These are phyloP conservation scores for Aegilops sharonensis DNA, from an alignment of 176 grass and related monocot genomes.

Conservation along the genomic window DNA sequence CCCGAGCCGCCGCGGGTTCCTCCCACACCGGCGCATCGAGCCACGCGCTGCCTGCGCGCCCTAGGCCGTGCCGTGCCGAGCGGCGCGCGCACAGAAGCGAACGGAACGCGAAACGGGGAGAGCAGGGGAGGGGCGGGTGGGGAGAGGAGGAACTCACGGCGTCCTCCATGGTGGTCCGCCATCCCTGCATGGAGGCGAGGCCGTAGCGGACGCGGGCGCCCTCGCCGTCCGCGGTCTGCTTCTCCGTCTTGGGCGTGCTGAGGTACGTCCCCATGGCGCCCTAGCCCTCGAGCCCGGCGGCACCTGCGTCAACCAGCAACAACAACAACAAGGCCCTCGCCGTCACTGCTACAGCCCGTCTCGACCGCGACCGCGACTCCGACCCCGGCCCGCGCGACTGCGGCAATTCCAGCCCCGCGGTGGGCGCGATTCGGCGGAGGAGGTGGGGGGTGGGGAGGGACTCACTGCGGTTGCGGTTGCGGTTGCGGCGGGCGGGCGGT, in stretches of 20 bases:
- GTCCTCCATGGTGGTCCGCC: slow-evolving; percentile 96
- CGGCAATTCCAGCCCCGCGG: not conserved
- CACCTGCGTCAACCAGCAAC: not conserved
- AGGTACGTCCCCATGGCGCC: slow-evolving; percentile 79
- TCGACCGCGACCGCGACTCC: not conserved
- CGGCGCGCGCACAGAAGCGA: too few relatives aligned
- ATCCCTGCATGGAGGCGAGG: slow-evolving; percentile 95
- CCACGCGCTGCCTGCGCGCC: too few relatives aligned
- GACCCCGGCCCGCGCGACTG: not conserved
- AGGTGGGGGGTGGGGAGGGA: not conserved
- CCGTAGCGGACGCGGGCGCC: slow-evolving; percentile 63
- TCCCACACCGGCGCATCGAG: not conserved
- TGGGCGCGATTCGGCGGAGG: not conserved
- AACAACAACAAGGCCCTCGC: not conserved
- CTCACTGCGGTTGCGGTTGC: not conserved
- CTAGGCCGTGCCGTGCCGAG: not conserved
- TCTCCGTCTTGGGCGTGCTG: slow-evolving; percentile 94
- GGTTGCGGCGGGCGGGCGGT: not conserved
- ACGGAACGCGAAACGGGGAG: not conserved
- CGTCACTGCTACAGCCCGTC: not conserved
- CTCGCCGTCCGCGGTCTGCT: slow-evolving; percentile 59
- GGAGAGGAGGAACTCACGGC: slow-evolving; percentile 41
- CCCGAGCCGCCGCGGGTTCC: not conserved
- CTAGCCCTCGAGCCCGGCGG: too few relatives aligned
- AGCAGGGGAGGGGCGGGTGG: too few relatives aligned